These are phyloP conservation scores for Colletotrichum lindemuthianum DNA, from an alignment of 2,329 filamentous ascomycete genomes.

Conservation along the genomic window DNA sequence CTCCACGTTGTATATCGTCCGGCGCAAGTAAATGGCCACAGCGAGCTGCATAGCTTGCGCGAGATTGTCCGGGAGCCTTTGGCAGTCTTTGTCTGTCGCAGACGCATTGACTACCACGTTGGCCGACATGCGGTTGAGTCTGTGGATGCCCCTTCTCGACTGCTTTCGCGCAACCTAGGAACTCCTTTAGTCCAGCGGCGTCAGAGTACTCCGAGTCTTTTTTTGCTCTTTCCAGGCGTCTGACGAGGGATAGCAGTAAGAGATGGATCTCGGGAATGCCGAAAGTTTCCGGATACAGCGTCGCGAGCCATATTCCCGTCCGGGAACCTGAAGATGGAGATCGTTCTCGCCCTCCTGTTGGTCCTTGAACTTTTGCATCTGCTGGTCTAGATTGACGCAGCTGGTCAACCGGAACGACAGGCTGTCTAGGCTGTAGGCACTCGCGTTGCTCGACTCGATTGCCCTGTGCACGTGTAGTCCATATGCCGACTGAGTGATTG, in stretches of 20 bases:
- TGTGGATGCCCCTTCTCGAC: conserved; percentile 46
- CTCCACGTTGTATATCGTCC: conserved; percentile 50
- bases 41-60: conserved; percentile 48
- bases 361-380: conserved; percentile 46
- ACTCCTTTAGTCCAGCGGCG: conserved; percentile 41
- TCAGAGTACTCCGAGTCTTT: conserved; percentile 41
- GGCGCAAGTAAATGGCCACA: conserved; percentile 51
- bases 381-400: conserved; percentile 44
- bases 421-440: conserved; percentile 40
- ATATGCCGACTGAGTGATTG: conserved; percentile 33
- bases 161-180: conserved; percentile 44
- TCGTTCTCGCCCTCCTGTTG: conserved; percentile 51
- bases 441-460: conserved; percentile 37
- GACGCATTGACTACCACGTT: conserved; percentile 6
- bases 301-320: conserved; percentile 48
- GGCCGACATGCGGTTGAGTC: conserved; percentile 25
- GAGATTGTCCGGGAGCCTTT: conserved; percentile 42
- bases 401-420: conserved; percentile 44
- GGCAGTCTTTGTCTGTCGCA: conserved; percentile 6
- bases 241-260: conserved; percentile 46
- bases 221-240: conserved; percentile 49
- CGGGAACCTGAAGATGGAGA: conserved; percentile 48
- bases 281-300: conserved; percentile 53
- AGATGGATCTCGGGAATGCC: conserved; percentile 50
- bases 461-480: conserved; percentile 36